Evolutionary conservation across 2,329 filamentous ascomycete genomes (phyloP).

Genomic region (Trichoderma semiorbis): DNA sequence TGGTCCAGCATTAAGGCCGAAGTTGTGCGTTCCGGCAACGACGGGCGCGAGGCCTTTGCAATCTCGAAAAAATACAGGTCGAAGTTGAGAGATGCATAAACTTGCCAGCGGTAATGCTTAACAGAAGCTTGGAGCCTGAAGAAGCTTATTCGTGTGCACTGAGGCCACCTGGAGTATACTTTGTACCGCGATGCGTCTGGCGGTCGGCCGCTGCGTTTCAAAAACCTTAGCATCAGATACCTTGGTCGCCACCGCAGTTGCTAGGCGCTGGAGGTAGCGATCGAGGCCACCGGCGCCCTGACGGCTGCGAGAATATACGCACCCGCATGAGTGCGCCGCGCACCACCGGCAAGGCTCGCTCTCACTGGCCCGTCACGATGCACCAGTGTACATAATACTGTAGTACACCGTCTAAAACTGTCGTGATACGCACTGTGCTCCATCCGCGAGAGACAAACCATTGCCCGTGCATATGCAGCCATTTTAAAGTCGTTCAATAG

Average conservation of each 20-base stretch:
- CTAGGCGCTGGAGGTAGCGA: background rate
- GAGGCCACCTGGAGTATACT: background rate
- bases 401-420: background rate
- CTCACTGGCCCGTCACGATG: background rate
- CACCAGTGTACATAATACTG: background rate
- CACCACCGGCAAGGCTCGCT: background rate
- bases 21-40: background rate
- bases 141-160: background rate
- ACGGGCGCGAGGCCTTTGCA: background rate
- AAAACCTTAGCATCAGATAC: background rate
- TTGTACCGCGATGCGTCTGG: background rate
- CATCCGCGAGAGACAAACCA: background rate
- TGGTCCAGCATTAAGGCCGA: background rate
- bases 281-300: background rate
- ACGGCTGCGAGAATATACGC: background rate
- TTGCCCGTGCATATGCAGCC: constrained; percentile 16
- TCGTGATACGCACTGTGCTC: background rate
- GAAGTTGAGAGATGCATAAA: background rate
- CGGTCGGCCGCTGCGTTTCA: background rate
- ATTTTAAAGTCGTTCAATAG: constrained; percentile 10
- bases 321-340: background rate
- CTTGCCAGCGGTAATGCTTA: background rate
- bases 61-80: background rate
- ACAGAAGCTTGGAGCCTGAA: background rate
- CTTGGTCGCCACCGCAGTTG: background rate